Evolutionary conservation across 768 basidiomycete genomes (phyloP).

Genomic region (Phaeotremella skinneri): DNA sequence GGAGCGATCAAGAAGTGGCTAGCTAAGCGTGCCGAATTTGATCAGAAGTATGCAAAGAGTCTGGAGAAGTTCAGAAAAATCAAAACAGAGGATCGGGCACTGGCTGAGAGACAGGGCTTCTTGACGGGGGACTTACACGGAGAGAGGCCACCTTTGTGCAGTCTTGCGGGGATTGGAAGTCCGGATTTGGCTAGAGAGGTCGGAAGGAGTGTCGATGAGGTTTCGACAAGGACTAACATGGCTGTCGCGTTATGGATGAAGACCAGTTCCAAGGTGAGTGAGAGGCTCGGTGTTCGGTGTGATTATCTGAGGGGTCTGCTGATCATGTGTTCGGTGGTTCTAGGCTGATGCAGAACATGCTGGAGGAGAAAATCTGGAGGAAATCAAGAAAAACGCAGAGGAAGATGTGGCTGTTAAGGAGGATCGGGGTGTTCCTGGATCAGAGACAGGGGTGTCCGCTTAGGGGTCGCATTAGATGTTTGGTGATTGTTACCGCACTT

Average conservation of each 20-base stretch:
- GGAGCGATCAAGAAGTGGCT: conserved; percentile 52
- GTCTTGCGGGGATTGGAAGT: conserved; percentile 44
- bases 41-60: conserved; percentile 47
- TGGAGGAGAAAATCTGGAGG: conserved; percentile 35
- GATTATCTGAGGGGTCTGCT: neutral
- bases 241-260: conserved; percentile 46
- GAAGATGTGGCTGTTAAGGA: too few species aligned
- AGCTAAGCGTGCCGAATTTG: conserved; percentile 44
- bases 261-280: conserved; percentile 41
- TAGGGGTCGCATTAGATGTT: too few species aligned
- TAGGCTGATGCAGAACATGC: conserved; percentile 46
- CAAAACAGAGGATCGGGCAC: conserved; percentile 43
- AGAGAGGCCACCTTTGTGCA: conserved; percentile 45
- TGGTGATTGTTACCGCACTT: too few species aligned
- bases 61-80: conserved; percentile 31
- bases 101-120: conserved; percentile 45
- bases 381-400: conserved; percentile 35
- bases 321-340: neutral
- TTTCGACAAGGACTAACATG: conserved; percentile 40
- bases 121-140: conserved; percentile 45
- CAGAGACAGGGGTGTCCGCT: too few species aligned
- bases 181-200: conserved; percentile 34
- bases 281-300: neutral
- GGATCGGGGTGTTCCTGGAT: too few species aligned
- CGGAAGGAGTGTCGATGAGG: conserved; percentile 50